These are phyloP conservation scores for Cytidiella melzeri DNA, from an alignment of 768 basidiomycete genomes.

Conservation along the genomic window DNA sequence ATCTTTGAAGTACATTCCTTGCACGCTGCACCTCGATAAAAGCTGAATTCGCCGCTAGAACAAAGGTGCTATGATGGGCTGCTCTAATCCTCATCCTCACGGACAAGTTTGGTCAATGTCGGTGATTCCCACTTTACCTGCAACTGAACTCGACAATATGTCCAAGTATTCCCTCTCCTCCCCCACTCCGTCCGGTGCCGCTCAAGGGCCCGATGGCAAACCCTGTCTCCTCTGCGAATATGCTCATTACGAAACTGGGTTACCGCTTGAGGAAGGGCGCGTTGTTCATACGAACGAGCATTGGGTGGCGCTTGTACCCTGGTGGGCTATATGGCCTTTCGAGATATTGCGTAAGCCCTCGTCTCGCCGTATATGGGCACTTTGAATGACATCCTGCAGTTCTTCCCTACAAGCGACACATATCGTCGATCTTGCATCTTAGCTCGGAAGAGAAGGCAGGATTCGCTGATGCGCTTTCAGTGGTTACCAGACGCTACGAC, in stretches of 20 bases:
- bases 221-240: constrained; percentile 81
- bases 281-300: constrained; percentile 66
- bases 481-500: constrained; percentile 63
- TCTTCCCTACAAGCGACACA: constrained; percentile 71
- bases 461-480: constrained; percentile 63
- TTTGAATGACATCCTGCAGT: too few relatives aligned
- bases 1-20: constrained; percentile 70
- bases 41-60: constrained; percentile 12
- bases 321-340: constrained; percentile 96
- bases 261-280: constrained; percentile 42
- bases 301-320: constrained; percentile 84
- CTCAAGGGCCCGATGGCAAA: constrained; percentile 47
- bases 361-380: too few relatives aligned
- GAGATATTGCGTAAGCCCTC: constrained; percentile 67
- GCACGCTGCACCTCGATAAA: background rate
- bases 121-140: constrained; percentile 61
- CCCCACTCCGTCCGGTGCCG: constrained; percentile 37
- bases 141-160: constrained; percentile 58
- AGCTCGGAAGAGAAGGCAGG: constrained; percentile 51
- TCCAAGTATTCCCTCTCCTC: constrained; percentile 38
- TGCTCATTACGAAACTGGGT: constrained; percentile 52
- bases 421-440: constrained; percentile 63
- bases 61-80: constrained; percentile 93
- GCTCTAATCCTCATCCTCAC: constrained; percentile 91
- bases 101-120: constrained; percentile 86